Base-by-base conservation (phyloP, 148 eudicot species). In the Persicaria maculosa region DNA sequence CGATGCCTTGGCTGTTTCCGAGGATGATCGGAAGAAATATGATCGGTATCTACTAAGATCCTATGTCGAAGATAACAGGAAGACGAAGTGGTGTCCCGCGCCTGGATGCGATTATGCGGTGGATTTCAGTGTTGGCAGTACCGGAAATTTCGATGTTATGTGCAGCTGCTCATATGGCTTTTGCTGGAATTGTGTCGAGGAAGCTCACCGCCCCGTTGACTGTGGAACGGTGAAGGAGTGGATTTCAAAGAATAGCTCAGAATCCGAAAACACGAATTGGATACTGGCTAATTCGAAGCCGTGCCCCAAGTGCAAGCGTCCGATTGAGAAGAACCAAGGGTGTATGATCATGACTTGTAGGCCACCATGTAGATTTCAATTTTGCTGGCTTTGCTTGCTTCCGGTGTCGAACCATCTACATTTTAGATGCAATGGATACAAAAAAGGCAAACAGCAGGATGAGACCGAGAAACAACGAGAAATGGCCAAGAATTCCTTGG, bases 301-400 rank as follows among this genome's bases (percentile, higher is more conserved):
- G 71, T 91, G 97, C 79, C 97, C 97, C 20, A 91, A 89, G 83
- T 91, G 97, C 88, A 89, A 86, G 79, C 90, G 97, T n/a, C 97
- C 97, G 45, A 91, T 91, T 79, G 93, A 91, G 83, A 91, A 91
- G 80, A 89, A 87, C 59, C 90, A 83, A 76, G 97, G 97, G 70
- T 91, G 97, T 83, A 91, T 89, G 93, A 93, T 89, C 79, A 88
- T 91, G 48, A 89, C 97, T 45, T 91, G 97, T 84, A 88, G 90
- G 9, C 90, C 92, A 47, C 97, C 97, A 40, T 91, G 97, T 84
- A 89, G 83, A 86, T 89, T 79, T 78, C 87, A 89, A 76, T 91
- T 91, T 84, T 91, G 97, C 86, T 91, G 97, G 97, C 87, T 89
- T 44, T 89, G 94, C 78, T 88, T 92, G 50, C 91, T 88, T 78